Evolutionary conservation across 495 filamentous ascomycete genomes (phyloP).

Genomic region (Platismatia glauca): DNA sequence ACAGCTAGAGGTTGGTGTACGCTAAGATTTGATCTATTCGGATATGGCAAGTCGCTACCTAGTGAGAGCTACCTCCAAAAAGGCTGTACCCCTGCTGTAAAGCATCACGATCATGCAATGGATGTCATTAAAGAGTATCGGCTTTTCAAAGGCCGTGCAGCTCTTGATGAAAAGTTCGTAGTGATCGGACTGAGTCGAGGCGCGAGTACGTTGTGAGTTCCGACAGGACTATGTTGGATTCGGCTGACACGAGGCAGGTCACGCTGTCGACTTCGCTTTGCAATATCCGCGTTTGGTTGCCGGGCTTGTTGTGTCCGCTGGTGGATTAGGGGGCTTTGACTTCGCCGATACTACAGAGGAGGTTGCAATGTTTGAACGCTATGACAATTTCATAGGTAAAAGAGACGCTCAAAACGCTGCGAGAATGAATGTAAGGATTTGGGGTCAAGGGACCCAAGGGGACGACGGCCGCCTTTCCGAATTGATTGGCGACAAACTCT

Average conservation of each 20-base stretch:
- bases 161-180: background rate
- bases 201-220: background rate
- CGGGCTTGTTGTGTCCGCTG: constrained; percentile 11
- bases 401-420: constrained; percentile 3
- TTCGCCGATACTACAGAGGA: background rate
- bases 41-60: constrained; percentile 5
- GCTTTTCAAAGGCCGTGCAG: background rate
- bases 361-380: background rate
- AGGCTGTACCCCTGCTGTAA: background rate
- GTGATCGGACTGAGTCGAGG: constrained; percentile 13
- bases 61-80: constrained; percentile 4
- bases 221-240: background rate
- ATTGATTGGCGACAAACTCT: background rate
- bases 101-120: constrained; percentile 11
- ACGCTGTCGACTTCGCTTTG: constrained; percentile 8
- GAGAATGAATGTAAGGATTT: constrained; percentile 3
- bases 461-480: background rate
- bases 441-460: constrained; percentile 3
- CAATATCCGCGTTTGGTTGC: background rate
- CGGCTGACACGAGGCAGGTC: background rate
- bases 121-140: background rate
- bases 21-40: constrained; percentile 7
- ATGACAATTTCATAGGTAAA: constrained; percentile 2
- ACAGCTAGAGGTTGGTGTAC: constrained; percentile 5
- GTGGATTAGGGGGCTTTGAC: constrained; percentile 8